Percentiles rank a stretch among this genome's conserved stretches.
These are phyloP conservation scores for Trypanosoma rangeli DNA, from an alignment of 208 protist species.

Conservation along the genomic window DNA sequence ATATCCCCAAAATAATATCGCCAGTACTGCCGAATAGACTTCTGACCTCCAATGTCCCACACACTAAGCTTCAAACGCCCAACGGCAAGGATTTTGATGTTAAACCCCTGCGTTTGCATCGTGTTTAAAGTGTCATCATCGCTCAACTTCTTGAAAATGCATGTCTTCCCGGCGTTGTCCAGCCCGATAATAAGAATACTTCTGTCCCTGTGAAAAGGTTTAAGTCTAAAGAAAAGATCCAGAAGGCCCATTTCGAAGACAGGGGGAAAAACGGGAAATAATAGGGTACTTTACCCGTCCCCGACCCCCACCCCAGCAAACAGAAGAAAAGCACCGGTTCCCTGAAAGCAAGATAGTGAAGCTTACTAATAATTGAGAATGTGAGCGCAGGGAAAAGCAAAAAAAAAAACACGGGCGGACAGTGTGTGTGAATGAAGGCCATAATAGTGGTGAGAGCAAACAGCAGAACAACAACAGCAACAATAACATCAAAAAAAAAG, in stretches of 20 bases:
- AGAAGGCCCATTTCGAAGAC: conserved; percentile 86
- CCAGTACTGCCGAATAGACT: conserved; percentile 95
- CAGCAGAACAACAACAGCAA: conserved; percentile 2
- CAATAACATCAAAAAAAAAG: not conserved
- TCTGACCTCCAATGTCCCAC: conserved; percentile 97
- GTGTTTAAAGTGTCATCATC: conserved; percentile 93
- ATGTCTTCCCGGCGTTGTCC: conserved; percentile 98
- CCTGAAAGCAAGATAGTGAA: too few species aligned
- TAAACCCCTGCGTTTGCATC: conserved; percentile 97
- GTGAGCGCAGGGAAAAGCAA: not conserved
- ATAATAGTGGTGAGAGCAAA: not conserved
- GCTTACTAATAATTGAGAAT: not conserved
- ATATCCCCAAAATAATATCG: conserved; percentile 96
- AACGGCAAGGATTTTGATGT: conserved; percentile 94
- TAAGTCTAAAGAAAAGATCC: conserved; percentile 81
- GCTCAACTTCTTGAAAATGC: conserved; percentile 91
- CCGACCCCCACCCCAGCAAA: too few species aligned
- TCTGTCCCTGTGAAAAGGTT: conserved; percentile 75
- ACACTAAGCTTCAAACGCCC: conserved; percentile 95
- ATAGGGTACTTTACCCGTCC: too few species aligned
- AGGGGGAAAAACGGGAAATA: not conserved
- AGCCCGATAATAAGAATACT: conserved; percentile 95
- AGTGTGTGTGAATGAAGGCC: not conserved
- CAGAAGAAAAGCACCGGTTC: too few species aligned
- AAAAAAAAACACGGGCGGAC: not conserved